Base-by-base conservation (phyloP, 345 rosid species). In the Aquilaria yunnanensis region DNA sequence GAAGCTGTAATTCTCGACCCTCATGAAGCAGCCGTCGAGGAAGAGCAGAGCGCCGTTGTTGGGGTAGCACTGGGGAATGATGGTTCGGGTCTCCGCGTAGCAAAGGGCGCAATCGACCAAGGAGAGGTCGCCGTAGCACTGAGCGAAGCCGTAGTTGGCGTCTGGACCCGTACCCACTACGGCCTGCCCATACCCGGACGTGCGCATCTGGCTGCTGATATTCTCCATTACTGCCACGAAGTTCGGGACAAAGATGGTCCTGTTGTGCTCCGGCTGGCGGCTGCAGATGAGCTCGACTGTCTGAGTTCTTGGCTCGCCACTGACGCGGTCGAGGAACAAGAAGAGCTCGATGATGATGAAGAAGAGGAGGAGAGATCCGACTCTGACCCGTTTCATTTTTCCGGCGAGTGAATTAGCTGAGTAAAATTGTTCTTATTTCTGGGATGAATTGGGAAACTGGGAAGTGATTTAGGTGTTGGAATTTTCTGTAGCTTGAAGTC, bases 121-220 rank as follows among this genome's bases (percentile, higher is more conserved):
- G 5, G 59, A 55, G 41, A 55, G 59, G 59, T 55, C 59, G 12
- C 41, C 59, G n/a, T 30, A 55, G 13, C 59, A 55, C 59, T 55
- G 59, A 55, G 59, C 37, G 41, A 55, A 5, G 13, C 37, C 59
- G 14, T 12, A 32, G 57, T 54, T 54, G 8, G 57, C 12, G 31
- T 54, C 57, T 1, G 31, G 57, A 16, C 57, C 57, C 32, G 57
- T 3, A 1, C 57, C 57, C 5, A 14, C 31, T 9, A 14, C 57
- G 10, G 32, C 10, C 32, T 54, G 57, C 32, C 57, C 57, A 31
- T 16, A 54, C 11, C 57, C 57, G 29, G 32, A 1, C 12, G 57
- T 54, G 11, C 57, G 57, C 57, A 54, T 54, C 32, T 54, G 57
- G 8, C 11, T 12, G 32, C 32, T 16, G 57, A 54, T 29, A 23